Evolutionary conservation across 1,284 basidiomycete species (phyloP).

Genomic region (Fomitopsis pinicola): DNA sequence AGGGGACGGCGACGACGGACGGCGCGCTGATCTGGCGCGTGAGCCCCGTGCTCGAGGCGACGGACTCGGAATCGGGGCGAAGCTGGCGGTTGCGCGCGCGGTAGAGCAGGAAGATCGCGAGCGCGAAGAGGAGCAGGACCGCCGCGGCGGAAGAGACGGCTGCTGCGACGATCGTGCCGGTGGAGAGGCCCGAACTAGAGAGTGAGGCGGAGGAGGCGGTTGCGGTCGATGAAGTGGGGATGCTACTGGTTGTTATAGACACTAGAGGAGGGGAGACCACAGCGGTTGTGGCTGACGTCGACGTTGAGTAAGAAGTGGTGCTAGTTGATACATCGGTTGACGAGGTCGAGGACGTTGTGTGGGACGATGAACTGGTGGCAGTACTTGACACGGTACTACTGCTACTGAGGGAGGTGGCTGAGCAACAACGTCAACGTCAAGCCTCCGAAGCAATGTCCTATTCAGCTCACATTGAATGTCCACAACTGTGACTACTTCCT

Average conservation of each 20-base stretch:
- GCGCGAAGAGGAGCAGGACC: constrained; percentile 18
- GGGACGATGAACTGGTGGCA: not conserved
- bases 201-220: not conserved
- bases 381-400: not conserved
- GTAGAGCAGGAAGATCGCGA: constrained; percentile 15
- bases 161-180: constrained; percentile 24
- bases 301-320: not conserved
- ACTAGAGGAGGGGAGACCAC: not conserved
- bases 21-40: constrained; percentile 12
- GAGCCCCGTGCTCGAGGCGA: not conserved
- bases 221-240: not conserved
- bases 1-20: constrained; percentile 9
- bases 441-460: not conserved
- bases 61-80: constrained; percentile 10
- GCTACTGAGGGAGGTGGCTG: not conserved
- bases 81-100: constrained; percentile 10
- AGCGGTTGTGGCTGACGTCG: not conserved
- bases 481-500: constrained; percentile 21
- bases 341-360: not conserved
- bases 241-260: not conserved
- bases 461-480: constrained; percentile 9
- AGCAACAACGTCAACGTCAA: not conserved
- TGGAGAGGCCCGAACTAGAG: constrained; percentile 12
- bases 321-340: not conserved
- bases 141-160: constrained; percentile 21